Percentiles rank a stretch among this genome's conserved stretches.
These are phyloP conservation scores for Suhomyces choctaworum DNA, from an alignment of 1,139 yeast species.

Conservation along the genomic window DNA sequence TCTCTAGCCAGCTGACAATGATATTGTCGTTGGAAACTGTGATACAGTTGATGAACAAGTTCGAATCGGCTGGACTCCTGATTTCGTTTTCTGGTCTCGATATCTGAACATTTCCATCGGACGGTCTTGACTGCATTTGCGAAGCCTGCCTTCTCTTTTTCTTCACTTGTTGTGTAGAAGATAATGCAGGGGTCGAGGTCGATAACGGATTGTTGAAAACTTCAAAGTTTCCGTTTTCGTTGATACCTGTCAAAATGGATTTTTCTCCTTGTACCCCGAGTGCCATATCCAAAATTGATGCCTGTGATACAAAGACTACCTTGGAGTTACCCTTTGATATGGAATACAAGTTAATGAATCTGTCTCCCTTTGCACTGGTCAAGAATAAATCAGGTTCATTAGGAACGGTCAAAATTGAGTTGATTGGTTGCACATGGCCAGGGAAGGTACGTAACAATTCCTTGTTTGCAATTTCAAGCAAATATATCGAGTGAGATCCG, in stretches of 20 bases:
- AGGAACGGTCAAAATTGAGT: slow-evolving; percentile 41
- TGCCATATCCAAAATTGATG: slow-evolving; percentile 51
- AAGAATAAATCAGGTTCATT: slow-evolving; percentile 47
- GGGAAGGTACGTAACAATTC: slow-evolving; percentile 55
- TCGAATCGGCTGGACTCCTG: slow-evolving; percentile 33
- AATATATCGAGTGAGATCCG: slow-evolving; percentile 63
- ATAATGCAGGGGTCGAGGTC: slow-evolving; percentile 18
- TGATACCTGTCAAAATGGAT: slow-evolving; percentile 52
- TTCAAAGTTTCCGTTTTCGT: slow-evolving; percentile 71
- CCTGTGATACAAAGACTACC: slow-evolving; percentile 64
- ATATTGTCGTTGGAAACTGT: slow-evolving; percentile 42
- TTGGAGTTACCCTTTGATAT: slow-evolving; percentile 41
- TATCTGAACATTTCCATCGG: slow-evolving; percentile 43
- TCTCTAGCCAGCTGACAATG: slow-evolving; percentile 69
- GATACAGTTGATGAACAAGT: slow-evolving; percentile 43
- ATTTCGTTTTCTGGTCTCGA: slow-evolving; percentile 45
- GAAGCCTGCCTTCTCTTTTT: slow-evolving; percentile 36
- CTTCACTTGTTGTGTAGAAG: slow-evolving; percentile 23
- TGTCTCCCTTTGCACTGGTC: slow-evolving; percentile 73
- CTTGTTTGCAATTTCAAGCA: slow-evolving; percentile 45
- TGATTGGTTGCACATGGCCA: slow-evolving; percentile 71
- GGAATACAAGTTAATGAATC: slow-evolving; percentile 74
- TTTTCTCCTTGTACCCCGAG: slow-evolving; percentile 38
- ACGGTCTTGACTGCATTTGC: slow-evolving; percentile 48
- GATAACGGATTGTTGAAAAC: slow-evolving; percentile 58